A percentile compares a stretch with the other conserved stretches of the same genome.
phyloP scores from a whole-genome alignment of 2,329 filamentous ascomycete genomes.

The Paraphaeosphaeria sporulosa region DNA sequence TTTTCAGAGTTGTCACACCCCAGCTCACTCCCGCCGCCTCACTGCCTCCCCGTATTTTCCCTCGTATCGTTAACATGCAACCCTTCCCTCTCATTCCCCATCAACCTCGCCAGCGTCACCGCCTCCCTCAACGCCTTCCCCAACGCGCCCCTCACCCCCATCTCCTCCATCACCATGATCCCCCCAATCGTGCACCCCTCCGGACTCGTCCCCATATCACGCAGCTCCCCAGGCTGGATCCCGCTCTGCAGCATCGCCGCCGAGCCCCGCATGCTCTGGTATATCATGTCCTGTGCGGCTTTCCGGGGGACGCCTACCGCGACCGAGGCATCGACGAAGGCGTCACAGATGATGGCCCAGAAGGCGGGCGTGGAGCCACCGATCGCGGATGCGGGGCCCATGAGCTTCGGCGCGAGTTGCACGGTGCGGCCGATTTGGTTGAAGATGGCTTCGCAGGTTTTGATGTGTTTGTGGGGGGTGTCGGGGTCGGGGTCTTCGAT shows the following conservation, averaged over 20 bases:
- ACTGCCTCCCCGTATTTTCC: conserved; percentile 2
- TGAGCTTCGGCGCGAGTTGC: conserved; percentile 29
- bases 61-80: conserved; percentile 55
- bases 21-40: not conserved
- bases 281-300: conserved; percentile 38
- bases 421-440: conserved; percentile 32
- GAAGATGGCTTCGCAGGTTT: conserved; percentile 33
- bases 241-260: conserved; percentile 41
- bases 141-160: conserved; percentile 34
- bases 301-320: conserved; percentile 36
- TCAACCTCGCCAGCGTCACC: conserved; percentile 55
- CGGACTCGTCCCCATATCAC: conserved; percentile 39
- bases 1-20: too few species aligned
- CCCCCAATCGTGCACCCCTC: conserved; percentile 46
- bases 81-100: conserved; percentile 42
- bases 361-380: conserved; percentile 43
- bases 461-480: conserved; percentile 24
- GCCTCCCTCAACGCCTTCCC: conserved; percentile 56
- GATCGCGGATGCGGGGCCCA: conserved; percentile 40
- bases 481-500: conserved; percentile 33
- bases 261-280: conserved; percentile 42
- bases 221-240: conserved; percentile 35
- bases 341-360: conserved; percentile 42
- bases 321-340: conserved; percentile 40
- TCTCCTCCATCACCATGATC: conserved; percentile 44